These are phyloP conservation scores for Aspergillus olivimuriae DNA, from an alignment of 495 filamentous ascomycete genomes.

Conservation along the genomic window DNA sequence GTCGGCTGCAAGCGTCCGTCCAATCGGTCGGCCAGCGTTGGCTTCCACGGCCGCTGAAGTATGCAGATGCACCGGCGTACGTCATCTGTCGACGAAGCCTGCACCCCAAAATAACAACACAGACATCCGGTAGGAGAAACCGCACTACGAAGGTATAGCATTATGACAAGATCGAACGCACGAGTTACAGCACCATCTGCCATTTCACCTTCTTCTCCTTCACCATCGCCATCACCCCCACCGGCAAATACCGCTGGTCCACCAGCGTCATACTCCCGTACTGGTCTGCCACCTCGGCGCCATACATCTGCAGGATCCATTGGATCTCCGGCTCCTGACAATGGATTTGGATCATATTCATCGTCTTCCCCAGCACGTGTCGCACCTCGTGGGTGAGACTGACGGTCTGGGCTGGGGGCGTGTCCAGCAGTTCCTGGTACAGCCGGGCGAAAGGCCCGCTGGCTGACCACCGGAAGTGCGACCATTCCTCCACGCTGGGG, in stretches of 20 bases:
- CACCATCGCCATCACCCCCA: conserved; percentile 47
- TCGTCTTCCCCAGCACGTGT: neutral
- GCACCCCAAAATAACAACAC: too few species aligned
- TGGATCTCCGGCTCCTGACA: conserved; percentile 24
- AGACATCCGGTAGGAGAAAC: too few species aligned
- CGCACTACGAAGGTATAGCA: too few species aligned
- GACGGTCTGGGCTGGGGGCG: conserved; percentile 13
- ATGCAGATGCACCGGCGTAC: too few species aligned
- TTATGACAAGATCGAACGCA: neutral
- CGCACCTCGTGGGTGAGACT: conserved; percentile 7
- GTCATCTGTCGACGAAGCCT: too few species aligned
- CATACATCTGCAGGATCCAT: conserved; percentile 49
- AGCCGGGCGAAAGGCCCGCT: conserved; percentile 10
- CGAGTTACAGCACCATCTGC: conserved; percentile 33
- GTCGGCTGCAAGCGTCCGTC: too few species aligned
- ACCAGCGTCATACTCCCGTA: conserved; percentile 49
- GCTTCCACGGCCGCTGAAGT: too few species aligned
- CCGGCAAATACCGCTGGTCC: conserved; percentile 47
- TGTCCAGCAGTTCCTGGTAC: conserved; percentile 19
- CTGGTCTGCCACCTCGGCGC: conserved; percentile 37
- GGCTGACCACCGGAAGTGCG: conserved; percentile 31
- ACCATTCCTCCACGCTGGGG: conserved; percentile 44
- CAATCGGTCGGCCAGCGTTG: too few species aligned
- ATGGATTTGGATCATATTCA: neutral
- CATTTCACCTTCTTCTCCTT: conserved; percentile 48